Conservation (phyloP, 2,329 filamentous ascomycete genomes). For the Calonectria naviculata region DNA sequence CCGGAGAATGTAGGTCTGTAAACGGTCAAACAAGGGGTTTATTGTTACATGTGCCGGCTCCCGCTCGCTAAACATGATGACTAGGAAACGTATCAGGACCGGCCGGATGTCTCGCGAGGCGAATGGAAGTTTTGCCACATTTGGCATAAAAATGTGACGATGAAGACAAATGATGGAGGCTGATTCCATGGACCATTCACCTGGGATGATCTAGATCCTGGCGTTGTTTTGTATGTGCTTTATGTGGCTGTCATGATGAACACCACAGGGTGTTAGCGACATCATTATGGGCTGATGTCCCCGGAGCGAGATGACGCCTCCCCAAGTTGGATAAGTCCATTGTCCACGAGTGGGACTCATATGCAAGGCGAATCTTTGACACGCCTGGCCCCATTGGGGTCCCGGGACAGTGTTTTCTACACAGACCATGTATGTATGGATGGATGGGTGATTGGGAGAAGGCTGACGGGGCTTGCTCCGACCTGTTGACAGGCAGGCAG, state of each 20-base stretch:
- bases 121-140: neutral
- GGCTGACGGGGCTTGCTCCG: neutral
- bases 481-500: neutral
- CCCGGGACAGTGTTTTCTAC: neutral
- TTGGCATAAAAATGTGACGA: neutral
- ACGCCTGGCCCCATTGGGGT: constrained; percentile 15
- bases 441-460: neutral
- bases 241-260: constrained; percentile 2
- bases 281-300: constrained; percentile 44
- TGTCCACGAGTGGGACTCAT: constrained; percentile 30
- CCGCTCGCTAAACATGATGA: neutral
- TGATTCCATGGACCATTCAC: neutral
- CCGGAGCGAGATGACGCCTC: constrained; percentile 41
- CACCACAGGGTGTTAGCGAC: constrained; percentile 27
- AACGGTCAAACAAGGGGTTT: constrained; percentile 11
- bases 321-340: constrained; percentile 30
- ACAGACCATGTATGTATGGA: neutral
- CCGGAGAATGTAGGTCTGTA: constrained; percentile 7
- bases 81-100: neutral
- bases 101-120: neutral
- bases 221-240: neutral
- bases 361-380: constrained; percentile 28
- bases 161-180: neutral
- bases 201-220: neutral
- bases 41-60: constrained; percentile 2